These are phyloP conservation scores for Sugiyamaella americana DNA, from an alignment of 805 yeast genomes.

Conservation along the genomic window DNA sequence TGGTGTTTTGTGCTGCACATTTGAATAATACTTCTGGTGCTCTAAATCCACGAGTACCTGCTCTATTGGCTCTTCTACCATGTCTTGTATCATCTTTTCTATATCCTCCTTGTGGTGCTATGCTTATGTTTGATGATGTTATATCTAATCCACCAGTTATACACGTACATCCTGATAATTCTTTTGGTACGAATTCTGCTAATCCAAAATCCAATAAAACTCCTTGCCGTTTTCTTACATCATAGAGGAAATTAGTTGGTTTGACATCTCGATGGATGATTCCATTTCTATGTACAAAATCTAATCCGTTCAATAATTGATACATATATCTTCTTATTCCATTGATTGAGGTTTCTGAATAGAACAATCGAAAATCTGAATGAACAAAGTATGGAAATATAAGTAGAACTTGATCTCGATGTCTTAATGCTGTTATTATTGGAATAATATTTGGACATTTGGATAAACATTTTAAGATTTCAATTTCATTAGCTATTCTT, in stretches of 20 bases:
- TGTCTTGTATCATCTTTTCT: conserved; percentile 84
- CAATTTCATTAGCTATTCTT: conserved; percentile 83
- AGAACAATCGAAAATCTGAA: conserved; percentile 71
- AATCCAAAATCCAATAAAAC: conserved; percentile 88
- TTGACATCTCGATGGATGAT: conserved; percentile 92
- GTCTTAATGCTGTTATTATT: conserved; percentile 76
- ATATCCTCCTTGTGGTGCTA: conserved; percentile 51
- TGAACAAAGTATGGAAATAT: conserved; percentile 61
- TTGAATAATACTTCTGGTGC: conserved; percentile 90
- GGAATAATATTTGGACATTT: conserved; percentile 73
- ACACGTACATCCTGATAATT: conserved; percentile 17
- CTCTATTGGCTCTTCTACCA: conserved; percentile 90
- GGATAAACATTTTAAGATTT: conserved; percentile 40
- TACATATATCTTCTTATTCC: conserved; percentile 78
- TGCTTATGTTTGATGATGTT: conserved; percentile 12
- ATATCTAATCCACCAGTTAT: conserved; percentile 11
- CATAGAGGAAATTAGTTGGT: conserved; percentile 71
- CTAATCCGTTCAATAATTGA: conserved; percentile 71
- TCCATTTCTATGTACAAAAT: conserved; percentile 65
- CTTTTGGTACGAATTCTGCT: conserved; percentile 55
- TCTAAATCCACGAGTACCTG: conserved; percentile 92
- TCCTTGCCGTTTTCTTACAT: conserved; percentile 62
- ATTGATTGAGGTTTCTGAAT: conserved; percentile 66
- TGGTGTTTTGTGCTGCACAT: conserved; percentile 75
- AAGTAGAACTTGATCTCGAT: conserved; percentile 88